Evolutionary conservation across 2,329 filamentous ascomycete genomes (phyloP).

Genomic region (Pseudonectria buxi): DNA sequence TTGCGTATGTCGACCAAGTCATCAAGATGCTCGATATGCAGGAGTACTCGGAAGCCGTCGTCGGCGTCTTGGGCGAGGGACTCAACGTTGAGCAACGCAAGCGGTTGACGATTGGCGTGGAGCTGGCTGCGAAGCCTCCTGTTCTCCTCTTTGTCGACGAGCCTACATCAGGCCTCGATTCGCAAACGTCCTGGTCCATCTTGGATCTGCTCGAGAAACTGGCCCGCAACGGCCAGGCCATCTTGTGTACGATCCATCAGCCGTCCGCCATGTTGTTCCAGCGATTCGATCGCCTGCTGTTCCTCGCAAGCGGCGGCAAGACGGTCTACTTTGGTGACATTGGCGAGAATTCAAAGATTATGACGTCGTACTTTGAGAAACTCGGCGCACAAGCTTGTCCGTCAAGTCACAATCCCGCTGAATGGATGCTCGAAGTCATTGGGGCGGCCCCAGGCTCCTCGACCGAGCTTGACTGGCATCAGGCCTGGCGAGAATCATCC

Average conservation of each 20-base stretch:
- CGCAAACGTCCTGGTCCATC: conserved; percentile 54
- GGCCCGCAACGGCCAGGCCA: conserved; percentile 40
- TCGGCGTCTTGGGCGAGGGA: conserved; percentile 52
- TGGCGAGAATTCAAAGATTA: conserved; percentile 44
- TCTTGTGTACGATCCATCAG: conserved; percentile 47
- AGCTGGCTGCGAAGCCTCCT: conserved; percentile 45
- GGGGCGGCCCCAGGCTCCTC: conserved; percentile 42
- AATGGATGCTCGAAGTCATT: conserved; percentile 55
- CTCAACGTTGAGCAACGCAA: conserved; percentile 54
- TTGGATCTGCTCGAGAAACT: conserved; percentile 52
- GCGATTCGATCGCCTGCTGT: conserved; percentile 50
- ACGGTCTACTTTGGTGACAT: conserved; percentile 62
- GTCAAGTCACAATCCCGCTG: conserved; percentile 55
- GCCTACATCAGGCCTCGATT: conserved; percentile 52
- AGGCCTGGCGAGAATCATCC: conserved; percentile 29
- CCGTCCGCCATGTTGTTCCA: conserved; percentile 42
- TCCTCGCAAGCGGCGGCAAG: conserved; percentile 53
- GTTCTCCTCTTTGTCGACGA: conserved; percentile 54
- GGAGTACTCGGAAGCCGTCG: conserved; percentile 55
- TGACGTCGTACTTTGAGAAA: conserved; percentile 54
- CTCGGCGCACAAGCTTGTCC: conserved; percentile 51
- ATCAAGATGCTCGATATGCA: conserved; percentile 56
- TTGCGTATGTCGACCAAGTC: conserved; percentile 76
- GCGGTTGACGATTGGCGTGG: conserved; percentile 50
- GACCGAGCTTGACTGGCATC: conserved; percentile 30